Percentiles rank a stretch among this genome's conserved stretches.
Evolutionary conservation across 2,329 filamentous ascomycete species (phyloP).

Genomic region (Cladophialophora bantiana): DNA sequence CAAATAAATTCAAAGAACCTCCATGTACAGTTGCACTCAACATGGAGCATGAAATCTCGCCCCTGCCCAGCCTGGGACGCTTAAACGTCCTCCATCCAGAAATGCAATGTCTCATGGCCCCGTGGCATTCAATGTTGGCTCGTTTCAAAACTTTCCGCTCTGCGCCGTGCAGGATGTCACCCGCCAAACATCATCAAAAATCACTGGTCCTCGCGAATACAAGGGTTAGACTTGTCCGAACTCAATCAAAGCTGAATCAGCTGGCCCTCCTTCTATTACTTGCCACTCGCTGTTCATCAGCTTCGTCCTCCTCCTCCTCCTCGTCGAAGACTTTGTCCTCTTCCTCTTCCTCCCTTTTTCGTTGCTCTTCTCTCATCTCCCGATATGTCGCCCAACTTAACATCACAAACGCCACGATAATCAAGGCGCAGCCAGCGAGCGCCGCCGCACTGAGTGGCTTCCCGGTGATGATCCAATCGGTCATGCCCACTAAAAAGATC

Average conservation of each 20-base stretch:
- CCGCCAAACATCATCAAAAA: constrained; percentile 3
- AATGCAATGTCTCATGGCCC: neutral
- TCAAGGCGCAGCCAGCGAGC: constrained; percentile 81
- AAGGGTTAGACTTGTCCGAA: constrained; percentile 2
- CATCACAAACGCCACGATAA: constrained; percentile 85
- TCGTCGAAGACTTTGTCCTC: constrained; percentile 53
- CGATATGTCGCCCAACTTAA: constrained; percentile 90
- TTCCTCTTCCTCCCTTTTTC: constrained; percentile 59
- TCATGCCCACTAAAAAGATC: constrained; percentile 93
- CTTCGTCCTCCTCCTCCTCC: constrained; percentile 42
- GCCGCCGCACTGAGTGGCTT: constrained; percentile 76
- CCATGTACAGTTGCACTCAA: neutral
- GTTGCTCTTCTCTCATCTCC: constrained; percentile 86
- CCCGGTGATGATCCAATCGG: constrained; percentile 86
- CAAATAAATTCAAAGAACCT: neutral
- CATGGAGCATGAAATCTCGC: neutral
- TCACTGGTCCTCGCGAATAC: constrained; percentile 7
- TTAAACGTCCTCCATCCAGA: neutral
- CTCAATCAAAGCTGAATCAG: constrained; percentile 4
- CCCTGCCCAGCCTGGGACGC: neutral
- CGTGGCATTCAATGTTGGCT: neutral
- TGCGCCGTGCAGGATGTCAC: neutral
- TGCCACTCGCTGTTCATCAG: constrained; percentile 19
- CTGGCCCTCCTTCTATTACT: neutral
- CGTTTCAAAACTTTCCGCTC: neutral